phyloP scores from a whole-genome alignment of 2,329 filamentous ascomycete genomes.

The Cladosporium halotolerans region DNA sequence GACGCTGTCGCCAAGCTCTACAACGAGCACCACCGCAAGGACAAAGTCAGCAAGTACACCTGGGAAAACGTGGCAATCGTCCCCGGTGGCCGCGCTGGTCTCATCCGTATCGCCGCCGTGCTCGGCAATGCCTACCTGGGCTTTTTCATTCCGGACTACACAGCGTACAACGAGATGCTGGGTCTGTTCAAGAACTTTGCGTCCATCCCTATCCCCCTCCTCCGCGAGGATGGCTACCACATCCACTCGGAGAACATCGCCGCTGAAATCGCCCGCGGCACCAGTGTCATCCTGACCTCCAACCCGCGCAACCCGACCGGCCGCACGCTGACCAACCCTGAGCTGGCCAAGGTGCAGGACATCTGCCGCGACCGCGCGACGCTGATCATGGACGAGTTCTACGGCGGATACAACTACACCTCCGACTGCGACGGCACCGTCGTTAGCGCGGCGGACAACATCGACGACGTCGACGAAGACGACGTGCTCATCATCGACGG shows the following conservation, averaged over 20 bases:
- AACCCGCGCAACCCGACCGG: constrained; percentile 95
- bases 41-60: constrained; percentile 82
- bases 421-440: constrained; percentile 84
- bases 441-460: constrained; percentile 81
- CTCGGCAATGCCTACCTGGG: constrained; percentile 76
- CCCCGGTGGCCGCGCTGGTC: constrained; percentile 80
- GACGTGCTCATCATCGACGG: constrained; percentile 87
- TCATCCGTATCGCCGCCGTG: constrained; percentile 92
- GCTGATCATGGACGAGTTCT: constrained; percentile 94
- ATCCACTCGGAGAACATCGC: constrained; percentile 91
- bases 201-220: constrained; percentile 77
- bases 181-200: constrained; percentile 91
- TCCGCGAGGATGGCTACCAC: constrained; percentile 81
- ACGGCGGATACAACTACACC: constrained; percentile 89
- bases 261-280: constrained; percentile 46
- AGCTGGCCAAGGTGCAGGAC: constrained; percentile 85
- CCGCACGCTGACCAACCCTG: constrained; percentile 74
- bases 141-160: constrained; percentile 77
- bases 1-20: constrained; percentile 87
- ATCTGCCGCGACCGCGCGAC: constrained; percentile 87
- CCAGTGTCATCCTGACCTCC: constrained; percentile 77
- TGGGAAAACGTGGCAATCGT: constrained; percentile 98
- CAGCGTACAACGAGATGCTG: constrained; percentile 96
- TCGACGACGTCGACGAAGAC: constrained; percentile 76
- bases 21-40: constrained; percentile 84